Base-by-base conservation (phyloP, 169 alveolate genomes). In the Pseudocohnilembus persalinus region DNA sequence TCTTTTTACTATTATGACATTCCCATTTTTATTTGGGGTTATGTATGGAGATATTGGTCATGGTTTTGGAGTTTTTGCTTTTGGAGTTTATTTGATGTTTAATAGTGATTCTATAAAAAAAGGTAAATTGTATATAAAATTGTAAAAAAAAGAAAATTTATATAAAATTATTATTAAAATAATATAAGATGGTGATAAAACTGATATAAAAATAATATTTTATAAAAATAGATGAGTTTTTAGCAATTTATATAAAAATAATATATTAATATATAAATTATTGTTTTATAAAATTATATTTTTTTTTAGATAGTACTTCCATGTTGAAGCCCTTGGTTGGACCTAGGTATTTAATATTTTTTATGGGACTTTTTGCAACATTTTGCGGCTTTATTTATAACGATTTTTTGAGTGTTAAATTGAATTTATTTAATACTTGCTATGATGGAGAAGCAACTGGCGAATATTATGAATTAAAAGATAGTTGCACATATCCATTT, bases 21-120 rank as follows among this genome's bases (percentile, higher is more conserved):
- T 99, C 92, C 99, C 99, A 26, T 99, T 99, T 95, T 92, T 99
- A 83, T 99, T 99, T 93, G 99, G 99, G 20, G 97, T 99, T 34
- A 99, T 99, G 99, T 99, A 98, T 88, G 99, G 99, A 0, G 99
- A 99, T 91, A 96, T 99, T 28, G 99, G 99, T 4, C 99, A 99
- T 92, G 99, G 99, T 15, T 88, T 96, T 31, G 82, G 98, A 49
- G 88, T 98, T 33, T 91, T 96, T 72, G 81, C 95, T 31, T 93
- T 97, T 84, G 98, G 98, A 35, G 73, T 76, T 32, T 77, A 77
- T 27, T 73, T 88, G n/a, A 81, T 88, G 32, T 65, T 79, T 27
- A 73, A 79, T 26, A 82, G 74, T 68, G 92, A 81, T 6, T 65
- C 31, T n/a, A 73, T 85, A 31, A 81, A 84, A 34, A 79, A 27